Base-by-base conservation (phyloP, 345 rosid species). In the Anastatica hierochuntica region DNA sequence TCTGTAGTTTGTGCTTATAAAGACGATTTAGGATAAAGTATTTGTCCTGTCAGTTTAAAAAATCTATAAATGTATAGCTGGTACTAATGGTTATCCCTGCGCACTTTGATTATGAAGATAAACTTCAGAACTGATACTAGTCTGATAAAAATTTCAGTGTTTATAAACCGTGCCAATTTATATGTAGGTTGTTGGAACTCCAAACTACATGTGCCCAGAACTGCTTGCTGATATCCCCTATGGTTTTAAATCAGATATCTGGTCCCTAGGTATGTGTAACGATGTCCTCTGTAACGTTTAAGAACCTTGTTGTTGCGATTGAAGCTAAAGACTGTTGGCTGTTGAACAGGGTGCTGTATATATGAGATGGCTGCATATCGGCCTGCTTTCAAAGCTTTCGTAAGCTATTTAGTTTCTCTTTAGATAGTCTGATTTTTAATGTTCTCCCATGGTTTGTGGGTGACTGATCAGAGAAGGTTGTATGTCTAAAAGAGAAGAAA, bases 301-400 rank as follows among this genome's bases (percentile, higher is more conserved):
- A 60, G 2, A 3, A 13, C 51, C 31, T 53, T 55, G 58, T 34
- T 41, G 8, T 52, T 53, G 27, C 14, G 13, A 50, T 20, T 39
- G 5, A 47, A 48, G 23, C 76, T 64, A 49, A 80, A 80, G 53
- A 48, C 21, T 50, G 17, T 53, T 60, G 39, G 6, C 49, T 70
- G 43, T 70, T 76, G 58, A 69, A 56, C 85, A 92, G 98, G 98
- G 14, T 92, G 98, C 76, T 92, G 95, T 44, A 65, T 92, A 74
- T 92, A 92, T 69, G 98, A 92, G 86, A 88, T 92, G 94, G 95
- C 96, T 73, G 98, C 98, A 46, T 76, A 72, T 71, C 96, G 96
- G 27, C 96, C 95, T 50, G 96, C 98, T 56, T 92, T 92, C 61
- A 92, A 92, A 78, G 98, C 98, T 65, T 88, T 92, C 65, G 98